These are phyloP conservation scores for Chlamydomonas sp. DNA, from an alignment of 139 green algal species.

Conservation along the genomic window DNA sequence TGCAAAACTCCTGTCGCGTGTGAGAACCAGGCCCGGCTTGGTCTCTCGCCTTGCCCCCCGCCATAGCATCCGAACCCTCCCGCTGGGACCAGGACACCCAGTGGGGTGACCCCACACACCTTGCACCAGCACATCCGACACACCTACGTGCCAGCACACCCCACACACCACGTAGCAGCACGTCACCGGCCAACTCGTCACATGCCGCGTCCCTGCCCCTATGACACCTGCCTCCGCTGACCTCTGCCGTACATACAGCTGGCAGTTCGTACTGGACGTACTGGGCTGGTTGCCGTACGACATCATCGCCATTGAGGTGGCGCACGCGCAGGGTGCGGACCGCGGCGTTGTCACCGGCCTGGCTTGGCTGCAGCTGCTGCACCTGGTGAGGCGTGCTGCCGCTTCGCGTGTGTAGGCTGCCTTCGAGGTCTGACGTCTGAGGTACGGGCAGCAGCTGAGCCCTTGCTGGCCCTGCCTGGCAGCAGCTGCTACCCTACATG, in stretches of 20 bases:
- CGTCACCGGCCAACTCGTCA: background rate
- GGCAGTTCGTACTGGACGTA: slow-evolving; percentile 7
- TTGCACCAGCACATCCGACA: no score
- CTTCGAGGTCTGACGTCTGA: background rate
- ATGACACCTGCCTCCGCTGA: background rate
- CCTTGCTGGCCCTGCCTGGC: no score
- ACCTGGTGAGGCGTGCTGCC: background rate
- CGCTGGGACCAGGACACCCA: no score
- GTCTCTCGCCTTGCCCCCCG: background rate
- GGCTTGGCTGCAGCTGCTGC: slow-evolving; percentile 14
- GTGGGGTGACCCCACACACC: no score
- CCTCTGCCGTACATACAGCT: background rate
- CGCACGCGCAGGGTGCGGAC: background rate
- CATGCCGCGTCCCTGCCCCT: background rate
- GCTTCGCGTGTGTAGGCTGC: background rate
- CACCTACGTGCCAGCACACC: no score
- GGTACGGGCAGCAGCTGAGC: no score
- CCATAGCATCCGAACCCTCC: no score
- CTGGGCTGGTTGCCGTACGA: slow-evolving; percentile 17
- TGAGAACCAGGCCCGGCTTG: no score
- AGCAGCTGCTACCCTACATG: no score
- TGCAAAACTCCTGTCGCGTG: background rate
- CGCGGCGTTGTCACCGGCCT: background rate
- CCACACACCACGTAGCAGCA: no score
- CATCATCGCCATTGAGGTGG: background rate